phyloP scores from a whole-genome alignment of 2,329 filamentous ascomycete genomes.

The Macrophomina tecta region DNA sequence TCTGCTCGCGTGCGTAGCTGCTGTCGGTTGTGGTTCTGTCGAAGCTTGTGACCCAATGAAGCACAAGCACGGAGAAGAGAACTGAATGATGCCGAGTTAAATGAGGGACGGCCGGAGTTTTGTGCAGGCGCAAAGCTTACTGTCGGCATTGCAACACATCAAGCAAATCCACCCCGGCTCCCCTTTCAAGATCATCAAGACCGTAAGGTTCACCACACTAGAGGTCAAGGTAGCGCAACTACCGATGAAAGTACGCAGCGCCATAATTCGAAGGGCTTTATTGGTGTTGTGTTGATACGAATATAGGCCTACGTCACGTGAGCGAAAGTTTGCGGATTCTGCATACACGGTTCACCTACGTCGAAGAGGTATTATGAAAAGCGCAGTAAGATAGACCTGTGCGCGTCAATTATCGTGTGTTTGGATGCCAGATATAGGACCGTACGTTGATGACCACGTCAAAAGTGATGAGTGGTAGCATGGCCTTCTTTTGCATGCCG shows the following conservation, averaged over 20 bases:
- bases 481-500: conserved; percentile 63
- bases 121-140: conserved; percentile 5
- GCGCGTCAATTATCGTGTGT: neutral
- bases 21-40: conserved; percentile 16
- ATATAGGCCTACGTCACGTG: conserved; percentile 13
- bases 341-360: conserved; percentile 29
- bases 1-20: conserved; percentile 14
- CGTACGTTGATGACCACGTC: conserved; percentile 64
- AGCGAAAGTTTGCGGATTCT: neutral
- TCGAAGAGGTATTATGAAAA: conserved; percentile 67
- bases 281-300: conserved; percentile 23
- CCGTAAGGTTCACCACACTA: conserved; percentile 19
- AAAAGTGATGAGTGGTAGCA: conserved; percentile 67
- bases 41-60: conserved; percentile 26
- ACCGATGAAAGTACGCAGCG: conserved; percentile 23
- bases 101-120: neutral
- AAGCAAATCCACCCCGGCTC: conserved; percentile 27
- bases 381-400: conserved; percentile 62
- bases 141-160: conserved; percentile 28
- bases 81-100: neutral
- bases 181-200: conserved; percentile 20
- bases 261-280: conserved; percentile 24
- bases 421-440: neutral
- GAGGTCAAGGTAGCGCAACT: conserved; percentile 22
- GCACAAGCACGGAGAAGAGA: conserved; percentile 22